phyloP scores from a whole-genome alignment of 805 yeast genomes.

The Hermanozyma aechmeae region DNA sequence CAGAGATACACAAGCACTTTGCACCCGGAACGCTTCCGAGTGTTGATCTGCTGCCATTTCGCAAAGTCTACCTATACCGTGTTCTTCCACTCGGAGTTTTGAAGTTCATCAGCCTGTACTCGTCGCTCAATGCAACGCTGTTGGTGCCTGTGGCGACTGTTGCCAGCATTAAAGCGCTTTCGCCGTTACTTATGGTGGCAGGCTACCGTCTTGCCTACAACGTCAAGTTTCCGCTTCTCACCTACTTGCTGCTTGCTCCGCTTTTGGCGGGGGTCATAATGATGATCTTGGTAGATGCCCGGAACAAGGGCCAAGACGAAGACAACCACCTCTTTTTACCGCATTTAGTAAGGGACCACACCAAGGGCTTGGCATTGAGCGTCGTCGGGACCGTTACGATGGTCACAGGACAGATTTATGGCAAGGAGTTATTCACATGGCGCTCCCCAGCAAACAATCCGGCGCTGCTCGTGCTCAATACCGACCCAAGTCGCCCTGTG shows the following conservation, averaged over 20 bases:
- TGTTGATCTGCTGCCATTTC: slow-evolving; percentile 14
- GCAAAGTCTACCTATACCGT: slow-evolving; percentile 28
- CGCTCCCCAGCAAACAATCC: slow-evolving; percentile 26
- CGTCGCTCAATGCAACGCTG: slow-evolving; percentile 56
- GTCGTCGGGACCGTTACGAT: slow-evolving; percentile 61
- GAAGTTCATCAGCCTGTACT: slow-evolving; percentile 56
- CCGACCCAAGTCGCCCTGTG: slow-evolving; percentile 12
- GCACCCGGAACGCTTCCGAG: slow-evolving; percentile 49
- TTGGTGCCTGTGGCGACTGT: slow-evolving; percentile 61
- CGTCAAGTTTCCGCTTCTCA: slow-evolving; percentile 40
- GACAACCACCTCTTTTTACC: neutral
- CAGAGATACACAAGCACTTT: slow-evolving; percentile 20
- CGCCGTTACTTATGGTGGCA: slow-evolving; percentile 51
- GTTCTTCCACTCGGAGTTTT: slow-evolving; percentile 57
- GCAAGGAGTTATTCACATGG: slow-evolving; percentile 65
- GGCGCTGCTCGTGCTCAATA: slow-evolving; percentile 18
- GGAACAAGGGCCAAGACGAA: slow-evolving; percentile 3
- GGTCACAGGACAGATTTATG: slow-evolving; percentile 80
- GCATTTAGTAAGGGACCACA: slow-evolving; percentile 19
- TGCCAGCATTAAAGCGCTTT: slow-evolving; percentile 58
- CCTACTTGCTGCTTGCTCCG: slow-evolving; percentile 45
- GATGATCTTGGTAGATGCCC: slow-evolving; percentile 29
- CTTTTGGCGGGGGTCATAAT: slow-evolving; percentile 44
- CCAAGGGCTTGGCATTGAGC: slow-evolving; percentile 63
- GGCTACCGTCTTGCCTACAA: slow-evolving; percentile 45